These are phyloP conservation scores for Massariosphaeria phaeospora DNA, from an alignment of 495 filamentous ascomycete genomes.

Conservation along the genomic window DNA sequence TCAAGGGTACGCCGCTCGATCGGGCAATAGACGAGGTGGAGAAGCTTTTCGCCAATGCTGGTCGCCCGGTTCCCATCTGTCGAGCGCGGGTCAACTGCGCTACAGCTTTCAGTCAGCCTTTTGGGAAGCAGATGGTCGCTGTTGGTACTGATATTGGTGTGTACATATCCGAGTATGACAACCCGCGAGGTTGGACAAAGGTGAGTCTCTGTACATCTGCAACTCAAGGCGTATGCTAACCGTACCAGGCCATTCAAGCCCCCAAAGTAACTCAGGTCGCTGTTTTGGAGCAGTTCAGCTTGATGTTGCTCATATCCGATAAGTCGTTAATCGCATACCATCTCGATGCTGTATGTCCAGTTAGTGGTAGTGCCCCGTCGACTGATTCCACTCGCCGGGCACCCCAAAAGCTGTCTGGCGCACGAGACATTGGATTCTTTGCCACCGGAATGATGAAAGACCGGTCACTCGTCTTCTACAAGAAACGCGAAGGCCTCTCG, in stretches of 20 bases:
- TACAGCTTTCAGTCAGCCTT: slow-evolving; percentile 73
- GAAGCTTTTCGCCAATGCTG: slow-evolving; percentile 58
- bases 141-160: slow-evolving; percentile 95
- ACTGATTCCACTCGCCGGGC: slow-evolving; percentile 66
- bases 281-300: slow-evolving; percentile 89
- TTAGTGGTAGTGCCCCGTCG: slow-evolving; percentile 57
- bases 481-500: slow-evolving; percentile 69
- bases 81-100: slow-evolving; percentile 85
- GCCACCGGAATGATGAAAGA: slow-evolving; percentile 96
- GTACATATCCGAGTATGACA: slow-evolving; percentile 75
- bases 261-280: slow-evolving; percentile 83
- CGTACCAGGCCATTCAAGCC: slow-evolving; percentile 61
- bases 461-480: slow-evolving; percentile 87
- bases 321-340: slow-evolving; percentile 91
- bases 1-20: slow-evolving; percentile 86
- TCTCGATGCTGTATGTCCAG: slow-evolving; percentile 78
- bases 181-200: slow-evolving; percentile 83
- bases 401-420: slow-evolving; percentile 83
- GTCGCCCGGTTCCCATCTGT: slow-evolving; percentile 70
- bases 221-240: slow-evolving; percentile 21
- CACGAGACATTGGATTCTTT: slow-evolving; percentile 91
- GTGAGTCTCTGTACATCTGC: slow-evolving; percentile 45
- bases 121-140: slow-evolving; percentile 82
- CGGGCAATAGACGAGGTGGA: slow-evolving; percentile 87
- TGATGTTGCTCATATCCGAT: slow-evolving; percentile 85